Evolutionary conservation across 2,329 filamentous ascomycete species (phyloP).

Genomic region (Talaromyces sp.): DNA sequence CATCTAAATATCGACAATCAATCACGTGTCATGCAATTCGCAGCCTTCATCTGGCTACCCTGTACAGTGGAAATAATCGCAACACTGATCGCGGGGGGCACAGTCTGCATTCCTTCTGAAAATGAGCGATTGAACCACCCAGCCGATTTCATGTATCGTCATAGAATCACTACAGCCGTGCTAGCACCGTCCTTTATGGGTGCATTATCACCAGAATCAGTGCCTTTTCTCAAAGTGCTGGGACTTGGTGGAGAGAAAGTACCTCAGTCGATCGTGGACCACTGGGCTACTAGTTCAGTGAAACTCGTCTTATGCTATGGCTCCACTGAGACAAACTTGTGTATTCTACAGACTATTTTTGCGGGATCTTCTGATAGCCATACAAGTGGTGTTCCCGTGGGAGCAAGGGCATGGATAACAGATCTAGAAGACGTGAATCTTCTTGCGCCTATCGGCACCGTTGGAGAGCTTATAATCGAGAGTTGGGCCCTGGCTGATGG

Average conservation of each 20-base stretch:
- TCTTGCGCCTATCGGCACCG: slow-evolving; percentile 28
- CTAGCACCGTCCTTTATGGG: slow-evolving; percentile 1
- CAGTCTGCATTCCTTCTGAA: slow-evolving; percentile 4
- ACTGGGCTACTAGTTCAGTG: no score
- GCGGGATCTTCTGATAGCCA: no score
- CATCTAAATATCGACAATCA: background rate
- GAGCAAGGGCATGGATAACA: background rate
- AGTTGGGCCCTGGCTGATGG: slow-evolving; percentile 25
- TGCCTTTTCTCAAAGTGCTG: background rate
- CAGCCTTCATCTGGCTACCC: slow-evolving; percentile 1
- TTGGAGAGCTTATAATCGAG: slow-evolving; percentile 39
- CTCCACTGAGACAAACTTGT: background rate
- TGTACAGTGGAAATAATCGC: background rate
- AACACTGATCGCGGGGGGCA: slow-evolving; percentile 2
- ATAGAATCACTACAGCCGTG: background rate
- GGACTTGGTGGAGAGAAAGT: background rate
- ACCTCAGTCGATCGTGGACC: no score
- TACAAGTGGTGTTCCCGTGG: no score
- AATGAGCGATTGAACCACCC: slow-evolving; percentile 1
- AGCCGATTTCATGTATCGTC: background rate
- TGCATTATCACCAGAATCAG: background rate
- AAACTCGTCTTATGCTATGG: no score
- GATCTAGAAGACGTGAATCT: background rate
- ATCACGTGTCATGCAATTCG: slow-evolving; percentile 3
- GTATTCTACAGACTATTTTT: background rate